phyloP scores from a whole-genome alignment of 2,329 filamentous ascomycete species.

The Dendrostoma leiphaemia region DNA sequence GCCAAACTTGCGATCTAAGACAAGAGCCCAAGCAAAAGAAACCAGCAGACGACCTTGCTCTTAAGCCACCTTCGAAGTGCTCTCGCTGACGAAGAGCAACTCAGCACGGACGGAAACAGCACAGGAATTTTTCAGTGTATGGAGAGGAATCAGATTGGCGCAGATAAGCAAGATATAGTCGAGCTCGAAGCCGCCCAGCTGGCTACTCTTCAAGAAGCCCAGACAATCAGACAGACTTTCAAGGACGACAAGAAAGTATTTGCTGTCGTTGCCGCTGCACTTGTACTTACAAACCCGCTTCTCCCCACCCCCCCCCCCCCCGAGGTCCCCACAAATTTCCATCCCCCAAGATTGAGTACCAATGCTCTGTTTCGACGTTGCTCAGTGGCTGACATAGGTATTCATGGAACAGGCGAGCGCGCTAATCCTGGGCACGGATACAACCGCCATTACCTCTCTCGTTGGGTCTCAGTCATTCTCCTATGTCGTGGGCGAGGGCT shows the following conservation, averaged over 20 bases:
- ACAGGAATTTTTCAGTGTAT: not conserved
- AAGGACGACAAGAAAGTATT: constrained; percentile 1
- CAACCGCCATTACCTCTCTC: not conserved
- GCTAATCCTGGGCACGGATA: not conserved
- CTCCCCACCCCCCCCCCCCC: not conserved
- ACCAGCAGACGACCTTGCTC: too few species aligned
- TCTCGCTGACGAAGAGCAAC: too few species aligned
- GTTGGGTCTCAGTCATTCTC: not conserved
- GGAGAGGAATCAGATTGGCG: not conserved
- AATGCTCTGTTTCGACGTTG: not conserved
- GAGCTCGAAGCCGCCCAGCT: not conserved
- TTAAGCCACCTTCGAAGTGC: too few species aligned
- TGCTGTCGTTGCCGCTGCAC: not conserved
- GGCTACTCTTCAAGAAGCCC: not conserved
- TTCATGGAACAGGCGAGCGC: not conserved
- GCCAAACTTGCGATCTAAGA: too few species aligned
- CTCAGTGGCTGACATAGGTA: not conserved
- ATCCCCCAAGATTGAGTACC: too few species aligned
- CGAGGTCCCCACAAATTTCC: too few species aligned
- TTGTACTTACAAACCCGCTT: not conserved
- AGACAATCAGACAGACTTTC: not conserved
- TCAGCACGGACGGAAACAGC: not conserved
- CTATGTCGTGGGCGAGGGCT: constrained; percentile 1
- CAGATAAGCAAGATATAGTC: not conserved
- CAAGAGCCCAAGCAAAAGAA: too few species aligned